Conservation (phyloP, 2,329 filamentous ascomycete species). For the Penicillium sp. region DNA sequence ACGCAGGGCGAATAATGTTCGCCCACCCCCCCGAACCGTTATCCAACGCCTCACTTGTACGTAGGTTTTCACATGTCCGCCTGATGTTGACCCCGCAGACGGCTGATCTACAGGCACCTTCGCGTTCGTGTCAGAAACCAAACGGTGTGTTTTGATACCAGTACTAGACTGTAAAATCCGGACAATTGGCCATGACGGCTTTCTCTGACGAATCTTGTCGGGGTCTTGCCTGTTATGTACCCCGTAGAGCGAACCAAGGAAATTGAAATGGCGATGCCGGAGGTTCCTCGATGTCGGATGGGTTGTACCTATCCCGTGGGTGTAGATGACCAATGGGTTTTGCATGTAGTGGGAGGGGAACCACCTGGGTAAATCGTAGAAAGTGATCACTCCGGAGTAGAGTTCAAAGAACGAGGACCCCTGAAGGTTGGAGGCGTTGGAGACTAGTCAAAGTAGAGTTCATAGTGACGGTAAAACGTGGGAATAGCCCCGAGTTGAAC, state of each 20-base stretch:
- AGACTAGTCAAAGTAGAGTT: slow-evolving; percentile 7
- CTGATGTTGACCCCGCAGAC: slow-evolving; percentile 9
- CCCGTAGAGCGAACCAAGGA: not conserved
- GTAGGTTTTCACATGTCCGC: slow-evolving; percentile 1
- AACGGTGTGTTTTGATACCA: not conserved
- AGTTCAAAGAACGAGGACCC: not conserved
- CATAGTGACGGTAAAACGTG: not conserved
- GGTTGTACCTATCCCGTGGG: not conserved
- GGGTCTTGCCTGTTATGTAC: not conserved
- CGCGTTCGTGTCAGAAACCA: slow-evolving; percentile 6
- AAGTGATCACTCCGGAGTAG: too few species aligned
- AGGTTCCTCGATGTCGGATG: slow-evolving; percentile 2
- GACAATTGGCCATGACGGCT: not conserved
- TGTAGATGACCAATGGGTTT: slow-evolving; percentile 6
- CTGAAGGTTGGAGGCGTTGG: not conserved
- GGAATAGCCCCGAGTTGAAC: not conserved
- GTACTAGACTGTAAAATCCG: not conserved
- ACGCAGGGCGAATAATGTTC: not conserved
- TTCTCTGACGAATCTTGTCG: not conserved
- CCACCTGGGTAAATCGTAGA: too few species aligned
- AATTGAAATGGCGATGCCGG: not conserved
- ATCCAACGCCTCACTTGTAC: not conserved
- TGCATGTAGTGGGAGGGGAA: slow-evolving; percentile 5
- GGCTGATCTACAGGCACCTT: slow-evolving; percentile 14
- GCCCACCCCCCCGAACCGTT: not conserved